These are phyloP conservation scores for Lactarius akahatsu DNA, from an alignment of 768 basidiomycete genomes.

Conservation along the genomic window DNA sequence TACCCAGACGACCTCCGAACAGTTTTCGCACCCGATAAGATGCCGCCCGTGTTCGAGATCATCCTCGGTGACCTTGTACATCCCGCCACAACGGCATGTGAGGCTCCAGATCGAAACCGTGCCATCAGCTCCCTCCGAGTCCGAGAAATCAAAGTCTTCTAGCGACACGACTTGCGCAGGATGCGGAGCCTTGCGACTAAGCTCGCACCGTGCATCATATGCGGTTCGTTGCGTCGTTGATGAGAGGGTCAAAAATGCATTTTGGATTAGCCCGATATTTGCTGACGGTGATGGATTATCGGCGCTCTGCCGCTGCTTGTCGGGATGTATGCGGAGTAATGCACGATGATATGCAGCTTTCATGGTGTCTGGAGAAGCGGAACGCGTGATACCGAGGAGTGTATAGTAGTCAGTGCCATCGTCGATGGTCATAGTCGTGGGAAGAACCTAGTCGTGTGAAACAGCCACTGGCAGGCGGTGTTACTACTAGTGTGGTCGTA, in stretches of 20 bases:
- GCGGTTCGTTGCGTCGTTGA: conserved; percentile 45
- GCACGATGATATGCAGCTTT: conserved; percentile 70
- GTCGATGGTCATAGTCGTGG: conserved; percentile 13
- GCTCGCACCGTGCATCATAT: conserved; percentile 45
- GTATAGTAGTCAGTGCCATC: conserved; percentile 52
- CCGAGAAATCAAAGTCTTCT: conserved; percentile 55
- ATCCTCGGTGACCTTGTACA: conserved; percentile 53
- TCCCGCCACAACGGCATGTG: conserved; percentile 72
- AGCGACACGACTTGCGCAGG: conserved; percentile 79
- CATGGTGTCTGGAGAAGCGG: conserved; percentile 54
- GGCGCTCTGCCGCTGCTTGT: conserved; percentile 40
- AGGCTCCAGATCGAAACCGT: conserved; percentile 51
- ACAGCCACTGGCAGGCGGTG: no score
- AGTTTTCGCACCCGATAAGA: conserved; percentile 67
- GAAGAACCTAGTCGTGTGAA: no score
- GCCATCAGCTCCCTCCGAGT: conserved; percentile 37
- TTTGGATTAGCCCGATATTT: conserved; percentile 57
- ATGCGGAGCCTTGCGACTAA: conserved; percentile 44
- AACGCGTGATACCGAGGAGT: conserved; percentile 51
- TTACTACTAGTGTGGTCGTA: no score
- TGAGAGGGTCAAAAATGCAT: conserved; percentile 65
- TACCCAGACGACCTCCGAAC: conserved; percentile 85
- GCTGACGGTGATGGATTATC: conserved; percentile 5
- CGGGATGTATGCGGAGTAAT: conserved; percentile 65
- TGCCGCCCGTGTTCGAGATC: conserved; percentile 73